Evolutionary conservation across 495 filamentous ascomycete species (phyloP), one percentile per base, ranked within the genome.

Genomic region (Talaromyces borbonicus): DNA sequence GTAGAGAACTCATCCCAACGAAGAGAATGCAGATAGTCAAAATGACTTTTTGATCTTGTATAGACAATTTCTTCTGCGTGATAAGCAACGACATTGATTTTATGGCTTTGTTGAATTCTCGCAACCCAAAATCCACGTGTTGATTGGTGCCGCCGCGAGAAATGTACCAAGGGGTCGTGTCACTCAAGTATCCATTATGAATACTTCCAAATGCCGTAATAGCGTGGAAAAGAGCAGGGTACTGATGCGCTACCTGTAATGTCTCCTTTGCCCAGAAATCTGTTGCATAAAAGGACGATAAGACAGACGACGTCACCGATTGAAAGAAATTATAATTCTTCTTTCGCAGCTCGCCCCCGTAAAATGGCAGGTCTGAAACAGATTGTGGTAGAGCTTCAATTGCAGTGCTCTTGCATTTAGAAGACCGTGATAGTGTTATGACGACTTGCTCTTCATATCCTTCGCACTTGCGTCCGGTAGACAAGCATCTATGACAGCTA

Each of bases 391-490:
- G 2, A 22, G 18, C 3, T 36, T 12, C 16, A 9, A 8, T 36
- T 14, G 4, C 33, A 9, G 16, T 38, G 35, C 8, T 20, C 15
- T 18, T 36, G 29, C 5, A n/a, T n/a, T n/a, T n/a, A n/a, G n/a
- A n/a, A n/a, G n/a, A n/a, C n/a, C n/a, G n/a, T n/a, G n/a, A n/a
- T n/a, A n/a, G 35, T 4, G 18, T 11, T 8, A 25, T 22, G 14
- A 23, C 15, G 30, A 9, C 16, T 11, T 20, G 11, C 19, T 46
- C 30, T 23, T 46, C 43, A 19, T 46, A 46, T 6, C 43, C 43
- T 25, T 46, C 43, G 31, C 43, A 46, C n/a, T 46, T 35, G 12
- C 43, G 43, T 22, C 43, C 43, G 18, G 43, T 46, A 1, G 43
- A 46, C 14, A 29, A 19, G 6, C 43, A 46, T 5, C 24, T 46